Percentiles rank a stretch among this genome's conserved stretches.
phyloP scores from a whole-genome alignment of 108 stramenopile genomes.

The Aureococcus anophagefferens region DNA sequence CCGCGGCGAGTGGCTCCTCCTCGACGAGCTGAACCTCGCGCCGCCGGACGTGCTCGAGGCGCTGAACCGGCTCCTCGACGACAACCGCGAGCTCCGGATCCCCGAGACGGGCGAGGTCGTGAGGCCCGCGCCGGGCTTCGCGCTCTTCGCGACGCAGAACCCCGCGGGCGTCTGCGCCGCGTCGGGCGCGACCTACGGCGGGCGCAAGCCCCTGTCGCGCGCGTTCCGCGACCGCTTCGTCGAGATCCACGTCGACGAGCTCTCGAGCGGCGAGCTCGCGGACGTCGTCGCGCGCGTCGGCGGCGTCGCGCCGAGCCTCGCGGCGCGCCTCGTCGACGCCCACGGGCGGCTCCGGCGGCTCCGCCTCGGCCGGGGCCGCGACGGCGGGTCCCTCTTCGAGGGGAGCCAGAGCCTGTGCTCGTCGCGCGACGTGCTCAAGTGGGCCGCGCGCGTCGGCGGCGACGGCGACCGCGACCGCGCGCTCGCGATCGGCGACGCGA shows the following conservation, averaged over 20 bases:
- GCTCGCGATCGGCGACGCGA: background rate
- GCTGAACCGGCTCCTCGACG: constrained; percentile 90
- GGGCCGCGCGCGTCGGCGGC: background rate
- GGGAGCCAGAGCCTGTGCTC: background rate
- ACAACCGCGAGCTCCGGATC: constrained; percentile 93
- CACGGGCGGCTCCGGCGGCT: background rate
- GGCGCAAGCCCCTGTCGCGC: constrained; percentile 87
- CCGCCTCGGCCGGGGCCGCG: background rate
- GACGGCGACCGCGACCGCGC: background rate
- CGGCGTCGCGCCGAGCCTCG: constrained; percentile 75
- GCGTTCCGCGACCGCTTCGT: constrained; percentile 98
- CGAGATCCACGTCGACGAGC: constrained; percentile 82
- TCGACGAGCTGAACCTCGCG: constrained; percentile 98
- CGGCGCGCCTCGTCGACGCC: constrained; percentile 73
- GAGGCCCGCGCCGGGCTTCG: constrained; percentile 78
- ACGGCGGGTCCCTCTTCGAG: background rate
- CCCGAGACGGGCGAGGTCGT: constrained; percentile 92
- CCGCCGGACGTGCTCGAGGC: constrained; percentile 98
- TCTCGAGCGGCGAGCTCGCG: constrained; percentile 82
- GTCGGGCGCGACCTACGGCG: constrained; percentile 64
- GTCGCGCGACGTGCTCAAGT: background rate
- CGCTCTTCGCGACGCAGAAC: constrained; percentile 98
- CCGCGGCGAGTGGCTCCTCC: constrained; percentile 96
- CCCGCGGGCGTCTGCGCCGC: constrained; percentile 62
- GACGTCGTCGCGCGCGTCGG: constrained; percentile 75